These are phyloP conservation scores for Trametes sanguinea DNA, from an alignment of 768 basidiomycete species.

Conservation along the genomic window DNA sequence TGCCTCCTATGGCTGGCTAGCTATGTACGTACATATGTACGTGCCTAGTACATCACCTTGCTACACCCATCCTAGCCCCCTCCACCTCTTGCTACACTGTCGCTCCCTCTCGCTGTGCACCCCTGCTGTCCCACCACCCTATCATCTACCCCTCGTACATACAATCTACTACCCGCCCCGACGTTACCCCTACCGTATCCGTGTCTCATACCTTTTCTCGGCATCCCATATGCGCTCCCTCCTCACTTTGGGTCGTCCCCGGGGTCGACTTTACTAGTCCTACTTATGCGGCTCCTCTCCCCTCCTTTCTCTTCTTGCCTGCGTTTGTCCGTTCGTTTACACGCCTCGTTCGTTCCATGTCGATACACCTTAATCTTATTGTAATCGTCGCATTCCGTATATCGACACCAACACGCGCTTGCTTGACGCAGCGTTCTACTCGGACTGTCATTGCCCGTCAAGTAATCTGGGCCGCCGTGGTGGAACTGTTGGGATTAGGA, in stretches of 20 bases:
- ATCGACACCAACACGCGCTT: background rate
- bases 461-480: too few species aligned
- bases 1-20: background rate
- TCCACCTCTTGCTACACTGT: background rate
- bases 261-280: background rate
- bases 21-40: background rate
- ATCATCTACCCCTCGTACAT: background rate
- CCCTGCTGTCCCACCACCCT: background rate
- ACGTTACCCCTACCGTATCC: slow-evolving; percentile 1
- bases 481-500: background rate
- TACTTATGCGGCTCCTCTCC: background rate
- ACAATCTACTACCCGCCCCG: background rate
- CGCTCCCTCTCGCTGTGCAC: background rate
- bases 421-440: too few species aligned
- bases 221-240: slow-evolving; percentile 5
- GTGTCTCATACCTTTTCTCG: slow-evolving; percentile 3
- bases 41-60: background rate
- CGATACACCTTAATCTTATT: background rate
- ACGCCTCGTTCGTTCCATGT: slow-evolving; percentile 2
- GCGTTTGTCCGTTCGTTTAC: slow-evolving; percentile 3
- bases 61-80: background rate
- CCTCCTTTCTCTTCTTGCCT: background rate
- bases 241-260: background rate
- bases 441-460: too few species aligned
- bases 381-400: slow-evolving; percentile 4